A percentile compares a stretch with the other conserved stretches of the same genome.
Conservation (phyloP, 2,329 filamentous ascomycete genomes). For the Monosporascus sp. region DNA sequence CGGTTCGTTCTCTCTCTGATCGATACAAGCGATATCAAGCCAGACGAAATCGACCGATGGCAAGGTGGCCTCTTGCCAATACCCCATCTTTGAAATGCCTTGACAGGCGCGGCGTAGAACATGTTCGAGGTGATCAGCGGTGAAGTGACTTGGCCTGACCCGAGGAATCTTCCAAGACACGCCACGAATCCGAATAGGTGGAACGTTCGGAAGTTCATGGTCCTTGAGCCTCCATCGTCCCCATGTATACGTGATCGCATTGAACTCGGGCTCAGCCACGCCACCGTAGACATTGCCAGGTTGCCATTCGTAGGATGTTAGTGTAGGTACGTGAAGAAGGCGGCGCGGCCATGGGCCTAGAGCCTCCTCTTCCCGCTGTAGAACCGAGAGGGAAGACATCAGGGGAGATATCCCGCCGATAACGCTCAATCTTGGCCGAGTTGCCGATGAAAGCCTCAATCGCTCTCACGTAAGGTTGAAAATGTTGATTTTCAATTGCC, state of each 20-base stretch:
- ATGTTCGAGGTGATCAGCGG: background rate
- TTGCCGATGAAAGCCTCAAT: background rate
- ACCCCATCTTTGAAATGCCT: background rate
- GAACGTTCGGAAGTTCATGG: background rate
- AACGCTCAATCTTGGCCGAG: background rate
- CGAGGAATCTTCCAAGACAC: background rate
- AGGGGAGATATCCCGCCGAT: background rate
- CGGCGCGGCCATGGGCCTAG: background rate
- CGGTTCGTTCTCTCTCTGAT: background rate
- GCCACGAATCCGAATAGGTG: background rate
- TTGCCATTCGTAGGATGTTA: background rate
- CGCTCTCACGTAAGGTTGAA: background rate
- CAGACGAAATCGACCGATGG: background rate
- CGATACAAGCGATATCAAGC: background rate
- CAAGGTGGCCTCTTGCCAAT: background rate
- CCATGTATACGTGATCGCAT: background rate
- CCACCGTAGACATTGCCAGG: background rate
- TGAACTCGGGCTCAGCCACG: background rate
- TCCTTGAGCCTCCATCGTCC: background rate
- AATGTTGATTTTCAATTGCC: background rate
- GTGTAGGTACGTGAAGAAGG: background rate
- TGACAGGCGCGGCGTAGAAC: background rate
- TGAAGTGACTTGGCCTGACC: background rate
- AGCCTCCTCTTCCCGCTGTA: background rate
- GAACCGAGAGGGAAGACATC: background rate